Conservation (phyloP, 2,329 filamentous ascomycete genomes). For the Beauveria australis region DNA sequence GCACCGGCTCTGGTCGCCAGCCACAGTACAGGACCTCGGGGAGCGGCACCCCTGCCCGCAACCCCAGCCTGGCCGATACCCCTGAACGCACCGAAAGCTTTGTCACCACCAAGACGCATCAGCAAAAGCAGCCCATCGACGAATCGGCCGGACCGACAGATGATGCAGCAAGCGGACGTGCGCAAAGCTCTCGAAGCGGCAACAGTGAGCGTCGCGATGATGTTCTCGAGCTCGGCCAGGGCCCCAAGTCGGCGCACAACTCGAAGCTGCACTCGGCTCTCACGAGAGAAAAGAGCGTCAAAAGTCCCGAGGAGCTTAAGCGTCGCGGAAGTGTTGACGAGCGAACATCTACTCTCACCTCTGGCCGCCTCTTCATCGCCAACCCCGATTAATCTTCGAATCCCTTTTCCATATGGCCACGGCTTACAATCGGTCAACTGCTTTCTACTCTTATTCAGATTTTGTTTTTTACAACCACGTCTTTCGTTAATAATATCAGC, state of each 20-base stretch:
- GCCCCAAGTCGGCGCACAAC: conserved; percentile 48
- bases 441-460: not conserved
- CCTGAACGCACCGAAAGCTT: conserved; percentile 48
- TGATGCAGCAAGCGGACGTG: conserved; percentile 38
- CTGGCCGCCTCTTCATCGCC: conserved; percentile 71
- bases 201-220: conserved; percentile 56
- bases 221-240: conserved; percentile 44
- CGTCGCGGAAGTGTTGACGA: conserved; percentile 79
- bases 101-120: conserved; percentile 23
- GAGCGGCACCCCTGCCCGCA: conserved; percentile 28
- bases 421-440: not conserved
- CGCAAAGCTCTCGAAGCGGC: conserved; percentile 44
- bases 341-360: conserved; percentile 65
- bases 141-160: conserved; percentile 21
- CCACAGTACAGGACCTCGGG: conserved; percentile 44
- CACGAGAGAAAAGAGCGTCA: conserved; percentile 57
- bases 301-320: conserved; percentile 62
- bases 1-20: conserved; percentile 46
- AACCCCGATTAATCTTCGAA: conserved; percentile 59
- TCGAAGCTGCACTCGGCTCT: conserved; percentile 49
- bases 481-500: conserved; percentile 7
- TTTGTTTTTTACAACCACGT: conserved; percentile 1
- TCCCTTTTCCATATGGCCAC: not conserved
- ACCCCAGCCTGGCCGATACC: conserved; percentile 47
- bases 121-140: conserved; percentile 24